Evolutionary conservation across 2,329 filamentous ascomycete species (phyloP).

Genomic region (Amauroascus niger): DNA sequence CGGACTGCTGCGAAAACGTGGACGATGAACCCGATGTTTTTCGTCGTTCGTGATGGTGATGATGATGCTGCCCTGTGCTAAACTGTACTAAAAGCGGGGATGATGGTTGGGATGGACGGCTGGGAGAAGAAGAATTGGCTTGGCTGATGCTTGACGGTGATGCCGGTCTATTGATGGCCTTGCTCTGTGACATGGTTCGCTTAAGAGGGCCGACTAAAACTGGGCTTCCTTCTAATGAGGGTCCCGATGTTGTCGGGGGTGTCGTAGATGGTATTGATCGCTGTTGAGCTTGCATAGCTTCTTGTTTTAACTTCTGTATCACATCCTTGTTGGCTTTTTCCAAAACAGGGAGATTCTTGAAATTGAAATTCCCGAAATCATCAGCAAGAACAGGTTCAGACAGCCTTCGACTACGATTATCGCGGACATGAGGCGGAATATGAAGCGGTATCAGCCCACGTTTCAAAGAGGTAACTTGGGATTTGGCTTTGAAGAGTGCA

Average conservation of each 20-base stretch:
- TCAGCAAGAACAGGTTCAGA: constrained; percentile 83
- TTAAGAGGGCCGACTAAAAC: constrained; percentile 70
- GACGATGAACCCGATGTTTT: constrained; percentile 90
- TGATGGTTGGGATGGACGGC: constrained; percentile 69
- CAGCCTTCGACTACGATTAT: constrained; percentile 73
- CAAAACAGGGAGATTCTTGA: constrained; percentile 92
- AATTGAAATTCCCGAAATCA: constrained; percentile 92
- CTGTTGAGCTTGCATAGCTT: constrained; percentile 65
- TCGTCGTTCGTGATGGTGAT: constrained; percentile 56
- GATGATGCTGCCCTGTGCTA: constrained; percentile 57
- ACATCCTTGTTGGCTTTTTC: constrained; percentile 99
- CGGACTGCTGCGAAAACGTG: constrained; percentile 64
- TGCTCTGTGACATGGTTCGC: constrained; percentile 72
- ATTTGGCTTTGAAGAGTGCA: constrained; percentile 78
- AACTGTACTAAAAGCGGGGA: constrained; percentile 96
- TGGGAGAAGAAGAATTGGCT: constrained; percentile 80
- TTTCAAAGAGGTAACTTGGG: constrained; percentile 79
- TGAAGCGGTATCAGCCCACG: constrained; percentile 89
- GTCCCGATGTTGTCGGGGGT: constrained; percentile 43
- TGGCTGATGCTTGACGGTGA: constrained; percentile 77
- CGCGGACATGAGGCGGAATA: constrained; percentile 91
- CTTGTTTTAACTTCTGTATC: constrained; percentile 87
- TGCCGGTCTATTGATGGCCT: constrained; percentile 64
- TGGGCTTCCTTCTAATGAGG: constrained; percentile 74
- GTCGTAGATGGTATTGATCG: constrained; percentile 36